A percentile compares a stretch with the other conserved stretches of the same genome.
These are phyloP conservation scores for Pyracantha coccinea DNA, from an alignment of 331 rosid genomes.

Conservation along the genomic window DNA sequence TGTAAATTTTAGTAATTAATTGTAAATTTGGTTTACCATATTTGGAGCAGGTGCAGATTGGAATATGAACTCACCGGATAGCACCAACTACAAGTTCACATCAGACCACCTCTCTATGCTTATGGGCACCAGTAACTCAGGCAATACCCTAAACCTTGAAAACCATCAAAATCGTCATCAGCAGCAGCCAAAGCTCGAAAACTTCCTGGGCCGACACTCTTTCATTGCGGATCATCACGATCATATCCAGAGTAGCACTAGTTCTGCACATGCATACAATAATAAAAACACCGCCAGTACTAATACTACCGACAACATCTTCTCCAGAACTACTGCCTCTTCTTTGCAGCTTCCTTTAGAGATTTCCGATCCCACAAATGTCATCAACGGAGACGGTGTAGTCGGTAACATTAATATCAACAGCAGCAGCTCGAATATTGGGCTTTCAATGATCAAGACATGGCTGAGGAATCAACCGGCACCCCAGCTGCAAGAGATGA, in stretches of 20 bases:
- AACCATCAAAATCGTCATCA: constrained; percentile 14
- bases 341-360: not conserved
- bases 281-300: not conserved
- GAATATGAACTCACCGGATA: constrained; percentile 37
- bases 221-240: constrained; percentile 28
- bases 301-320: not conserved
- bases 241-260: constrained; percentile 4
- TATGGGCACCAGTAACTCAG: constrained; percentile 26
- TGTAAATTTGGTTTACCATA: not conserved
- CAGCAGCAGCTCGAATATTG: constrained; percentile 38
- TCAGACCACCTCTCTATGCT: constrained; percentile 40
- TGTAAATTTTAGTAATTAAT: not conserved
- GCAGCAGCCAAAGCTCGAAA: constrained; percentile 74
- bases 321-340: not conserved
- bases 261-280: not conserved
- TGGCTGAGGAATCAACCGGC: constrained; percentile 78
- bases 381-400: not conserved
- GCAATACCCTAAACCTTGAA: constrained; percentile 41
- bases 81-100: constrained; percentile 34
- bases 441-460: constrained; percentile 83
- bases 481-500: constrained; percentile 11
- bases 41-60: constrained; percentile 41
- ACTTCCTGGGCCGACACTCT: constrained; percentile 75
- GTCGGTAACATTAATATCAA: not conserved
- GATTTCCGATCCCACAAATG: not conserved